Evolutionary conservation across 176 grass and related monocot species (phyloP).

Genomic region (Oryza glumipatula): DNA sequence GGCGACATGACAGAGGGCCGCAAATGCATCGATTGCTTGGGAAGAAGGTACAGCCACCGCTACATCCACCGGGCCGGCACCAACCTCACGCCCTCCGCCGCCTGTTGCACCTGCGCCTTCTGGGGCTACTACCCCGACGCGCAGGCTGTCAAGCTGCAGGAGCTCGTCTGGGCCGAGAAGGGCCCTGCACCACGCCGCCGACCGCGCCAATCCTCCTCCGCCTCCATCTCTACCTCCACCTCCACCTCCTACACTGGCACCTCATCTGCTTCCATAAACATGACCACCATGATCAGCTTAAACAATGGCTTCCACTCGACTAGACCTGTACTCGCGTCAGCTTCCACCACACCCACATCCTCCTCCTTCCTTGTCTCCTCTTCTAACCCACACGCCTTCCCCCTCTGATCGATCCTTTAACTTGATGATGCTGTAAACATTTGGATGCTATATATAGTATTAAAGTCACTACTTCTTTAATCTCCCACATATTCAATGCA

Average conservation of each 20-base stretch:
- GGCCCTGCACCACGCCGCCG: constrained; percentile 48
- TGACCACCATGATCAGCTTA: too few species aligned
- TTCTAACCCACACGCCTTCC: too few species aligned
- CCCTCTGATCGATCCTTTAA: too few species aligned
- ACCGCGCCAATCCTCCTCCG: not conserved
- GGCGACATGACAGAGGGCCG: constrained; percentile 73
- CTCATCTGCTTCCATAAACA: too few species aligned
- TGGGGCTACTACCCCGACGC: constrained; percentile 26
- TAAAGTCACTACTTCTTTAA: too few species aligned
- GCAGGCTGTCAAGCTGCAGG: constrained; percentile 49
- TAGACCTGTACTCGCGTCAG: too few species aligned
- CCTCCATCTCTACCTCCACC: constrained; percentile 11
- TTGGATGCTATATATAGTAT: too few species aligned
- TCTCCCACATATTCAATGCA: too few species aligned
- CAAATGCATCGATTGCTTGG: constrained; percentile 69
- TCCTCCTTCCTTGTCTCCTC: too few species aligned
- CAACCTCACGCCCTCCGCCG: not conserved
- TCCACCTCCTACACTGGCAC: not conserved
- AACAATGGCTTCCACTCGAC: too few species aligned
- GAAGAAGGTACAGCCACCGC: constrained; percentile 60
- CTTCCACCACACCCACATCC: too few species aligned
- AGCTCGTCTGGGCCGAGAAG: constrained; percentile 74
- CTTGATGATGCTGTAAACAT: too few species aligned
- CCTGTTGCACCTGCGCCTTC: constrained; percentile 35
- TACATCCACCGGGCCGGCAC: constrained; percentile 64